Conservation (phyloP, 2,329 filamentous ascomycete species). For the Aureobasidium subglaciale region DNA sequence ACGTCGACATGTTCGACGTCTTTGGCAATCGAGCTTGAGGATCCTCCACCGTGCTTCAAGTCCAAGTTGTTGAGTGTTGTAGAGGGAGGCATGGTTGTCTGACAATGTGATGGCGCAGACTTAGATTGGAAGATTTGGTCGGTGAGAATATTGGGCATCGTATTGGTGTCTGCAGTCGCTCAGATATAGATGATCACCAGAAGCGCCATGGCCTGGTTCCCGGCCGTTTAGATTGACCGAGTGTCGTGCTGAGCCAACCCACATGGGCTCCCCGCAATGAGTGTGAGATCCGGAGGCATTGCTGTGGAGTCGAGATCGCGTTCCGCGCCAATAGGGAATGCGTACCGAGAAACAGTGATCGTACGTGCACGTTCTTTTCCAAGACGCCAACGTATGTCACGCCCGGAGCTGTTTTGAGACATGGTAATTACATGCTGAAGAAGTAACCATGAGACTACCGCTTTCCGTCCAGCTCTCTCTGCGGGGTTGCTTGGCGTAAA, state of each 20-base stretch:
- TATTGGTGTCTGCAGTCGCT: not conserved
- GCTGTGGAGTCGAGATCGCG: not conserved
- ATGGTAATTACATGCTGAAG: too few relatives aligned
- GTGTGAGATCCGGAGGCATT: not conserved
- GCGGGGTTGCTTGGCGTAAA: too few relatives aligned
- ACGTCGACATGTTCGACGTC: constrained; percentile 19
- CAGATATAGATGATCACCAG: not conserved
- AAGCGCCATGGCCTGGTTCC: not conserved
- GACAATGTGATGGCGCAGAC: not conserved
- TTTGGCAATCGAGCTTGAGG: constrained; percentile 19
- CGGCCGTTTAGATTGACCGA: not conserved
- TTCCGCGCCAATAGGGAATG: not conserved
- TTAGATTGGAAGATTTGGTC: too few relatives aligned
- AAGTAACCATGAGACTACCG: too few relatives aligned
- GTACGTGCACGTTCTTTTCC: too few relatives aligned
- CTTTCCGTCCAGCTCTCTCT: too few relatives aligned
- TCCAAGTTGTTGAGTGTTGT: not conserved
- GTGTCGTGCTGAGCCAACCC: not conserved
- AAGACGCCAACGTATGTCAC: too few relatives aligned
- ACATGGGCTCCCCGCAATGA: not conserved
- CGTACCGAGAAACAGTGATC: too few relatives aligned
- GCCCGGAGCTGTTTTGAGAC: too few relatives aligned
- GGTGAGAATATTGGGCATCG: not conserved
- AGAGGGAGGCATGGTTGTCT: not conserved
- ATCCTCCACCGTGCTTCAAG: constrained; percentile 12